A percentile compares a stretch with the other conserved stretches of the same genome.
Conservation (phyloP, 768 basidiomycete genomes). For the Suillus plorans region DNA sequence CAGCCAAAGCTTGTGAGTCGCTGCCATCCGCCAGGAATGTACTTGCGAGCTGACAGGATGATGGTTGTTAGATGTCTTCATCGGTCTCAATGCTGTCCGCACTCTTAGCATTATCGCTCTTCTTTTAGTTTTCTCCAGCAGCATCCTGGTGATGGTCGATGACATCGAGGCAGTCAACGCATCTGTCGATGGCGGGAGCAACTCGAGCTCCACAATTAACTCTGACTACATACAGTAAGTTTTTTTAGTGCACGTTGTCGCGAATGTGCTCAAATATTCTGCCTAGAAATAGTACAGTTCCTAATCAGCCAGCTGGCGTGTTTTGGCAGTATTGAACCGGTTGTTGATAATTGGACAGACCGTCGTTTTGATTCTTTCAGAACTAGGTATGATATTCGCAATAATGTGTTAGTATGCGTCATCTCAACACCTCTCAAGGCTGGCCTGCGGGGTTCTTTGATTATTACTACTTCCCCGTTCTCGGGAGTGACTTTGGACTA, state of each 20-base stretch:
- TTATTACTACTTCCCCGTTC: conserved; percentile 84
- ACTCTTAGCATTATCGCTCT: conserved; percentile 74
- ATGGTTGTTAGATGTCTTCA: conserved; percentile 47
- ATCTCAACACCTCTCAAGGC: conserved; percentile 27
- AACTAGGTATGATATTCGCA: conserved; percentile 37
- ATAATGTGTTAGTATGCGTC: background rate
- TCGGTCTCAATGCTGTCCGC: conserved; percentile 78
- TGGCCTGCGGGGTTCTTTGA: conserved; percentile 82
- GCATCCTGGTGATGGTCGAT: conserved; percentile 68
- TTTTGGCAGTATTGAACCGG: conserved; percentile 88
- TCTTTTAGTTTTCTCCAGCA: conserved; percentile 78
- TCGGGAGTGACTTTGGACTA: conserved; percentile 83
- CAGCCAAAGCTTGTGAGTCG: conserved; percentile 30
- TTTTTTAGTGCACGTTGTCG: background rate
- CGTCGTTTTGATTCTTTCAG: conserved; percentile 59
- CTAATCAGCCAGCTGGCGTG: conserved; percentile 87
- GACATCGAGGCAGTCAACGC: conserved; percentile 75
- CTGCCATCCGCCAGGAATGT: background rate
- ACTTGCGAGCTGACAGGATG: background rate
- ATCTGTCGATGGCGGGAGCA: conserved; percentile 45
- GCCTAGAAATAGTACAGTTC: conserved; percentile 74
- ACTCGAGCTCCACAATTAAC: conserved; percentile 42
- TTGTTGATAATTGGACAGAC: conserved; percentile 84
- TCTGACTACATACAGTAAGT: conserved; percentile 84
- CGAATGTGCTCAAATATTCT: background rate